Base-by-base conservation (phyloP, 352 stramenopile genomes). In the Halophytophthora polymorphica region DNA sequence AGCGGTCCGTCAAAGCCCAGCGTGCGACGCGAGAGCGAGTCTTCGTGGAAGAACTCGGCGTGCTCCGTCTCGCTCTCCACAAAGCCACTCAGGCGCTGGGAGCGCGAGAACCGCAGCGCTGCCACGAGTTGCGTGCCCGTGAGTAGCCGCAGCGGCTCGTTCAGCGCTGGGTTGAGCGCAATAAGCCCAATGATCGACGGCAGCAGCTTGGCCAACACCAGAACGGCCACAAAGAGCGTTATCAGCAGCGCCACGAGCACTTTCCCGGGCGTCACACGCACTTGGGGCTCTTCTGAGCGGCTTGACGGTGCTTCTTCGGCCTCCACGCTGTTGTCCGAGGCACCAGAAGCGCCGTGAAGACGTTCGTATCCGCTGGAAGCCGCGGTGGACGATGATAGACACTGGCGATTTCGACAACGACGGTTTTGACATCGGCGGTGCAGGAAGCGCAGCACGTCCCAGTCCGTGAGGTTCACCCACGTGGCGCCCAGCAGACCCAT, bases 391-490 rank as follows among this genome's bases (percentile, higher is more conserved):
- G 51, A 34, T 31, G 52, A 37, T 14, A 61, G 38, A 15, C 46
- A 61, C 15, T 53, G 45, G 7, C n/a, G 28, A 11, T 21, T 17
- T n/a, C 4, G 2, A 12, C n/a, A 50, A n/a, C 43, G 15, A n/a
- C 51, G 54, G 11, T 56, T 55, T 14, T 65, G 8, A n/a, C 29
- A 28, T 19, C 48, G 57, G 14, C 54, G 56, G 37, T 74, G 49
- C 21, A 75, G 31, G 22, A 63, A 60, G 2, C 55, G 52, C 45
- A 69, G 47, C 0, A 83, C 42, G 31, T 88, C 66, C 76, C 73
- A 88, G 29, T 88, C 76, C 45, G 68, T 53, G 12, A 85, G 58
- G 29, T 81, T 71, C 21, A 77, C 57, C 76, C 76, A 88, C 21
- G 58, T 65, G 7, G 67, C 60, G 37, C 67, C 71, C 6, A 74